These are phyloP conservation scores for Termitomyces bulborhizus DNA, from an alignment of 768 basidiomycete genomes.

Conservation along the genomic window DNA sequence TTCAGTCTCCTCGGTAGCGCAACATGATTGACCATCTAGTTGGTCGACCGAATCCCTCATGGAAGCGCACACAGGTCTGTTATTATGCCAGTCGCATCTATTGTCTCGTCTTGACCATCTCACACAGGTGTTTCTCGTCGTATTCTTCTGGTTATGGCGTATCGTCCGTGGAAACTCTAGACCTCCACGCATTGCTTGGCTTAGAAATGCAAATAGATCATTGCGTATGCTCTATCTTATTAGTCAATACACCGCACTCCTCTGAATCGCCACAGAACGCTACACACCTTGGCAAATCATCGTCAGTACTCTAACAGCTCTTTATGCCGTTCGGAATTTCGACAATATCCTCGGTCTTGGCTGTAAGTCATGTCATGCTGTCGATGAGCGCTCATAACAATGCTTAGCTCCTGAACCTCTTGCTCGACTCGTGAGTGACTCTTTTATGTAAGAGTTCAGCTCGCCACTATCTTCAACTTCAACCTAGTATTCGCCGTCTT, in stretches of 20 bases:
- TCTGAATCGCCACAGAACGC: conserved; percentile 38
- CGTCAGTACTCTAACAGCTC: conserved; percentile 73
- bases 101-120: not conserved
- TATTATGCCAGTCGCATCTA: not conserved
- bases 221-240: conserved; percentile 41
- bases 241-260: not conserved
- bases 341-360: conserved; percentile 81
- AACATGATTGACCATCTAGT: conserved; percentile 91
- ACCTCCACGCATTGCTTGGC: conserved; percentile 64
- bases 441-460: not conserved
- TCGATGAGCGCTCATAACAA: not conserved
- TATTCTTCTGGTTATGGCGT: conserved; percentile 88
- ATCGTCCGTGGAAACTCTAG: conserved; percentile 58
- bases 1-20: not conserved
- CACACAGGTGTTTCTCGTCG: conserved; percentile 77
- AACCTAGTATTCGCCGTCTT: conserved; percentile 79
- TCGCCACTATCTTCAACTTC: not conserved
- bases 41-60: conserved; percentile 83
- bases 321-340: conserved; percentile 80
- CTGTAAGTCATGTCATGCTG: conserved; percentile 47
- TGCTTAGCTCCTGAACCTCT: conserved; percentile 84
- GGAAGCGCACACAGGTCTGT: conserved; percentile 79
- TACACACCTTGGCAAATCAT: conserved; percentile 98
- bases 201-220: conserved; percentile 50
- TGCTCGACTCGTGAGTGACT: conserved; percentile 65